Percentiles rank a stretch among this genome's conserved stretches.
phyloP scores from a whole-genome alignment of 2,329 filamentous ascomycete genomes.

The Talaromyces marneffei region DNA sequence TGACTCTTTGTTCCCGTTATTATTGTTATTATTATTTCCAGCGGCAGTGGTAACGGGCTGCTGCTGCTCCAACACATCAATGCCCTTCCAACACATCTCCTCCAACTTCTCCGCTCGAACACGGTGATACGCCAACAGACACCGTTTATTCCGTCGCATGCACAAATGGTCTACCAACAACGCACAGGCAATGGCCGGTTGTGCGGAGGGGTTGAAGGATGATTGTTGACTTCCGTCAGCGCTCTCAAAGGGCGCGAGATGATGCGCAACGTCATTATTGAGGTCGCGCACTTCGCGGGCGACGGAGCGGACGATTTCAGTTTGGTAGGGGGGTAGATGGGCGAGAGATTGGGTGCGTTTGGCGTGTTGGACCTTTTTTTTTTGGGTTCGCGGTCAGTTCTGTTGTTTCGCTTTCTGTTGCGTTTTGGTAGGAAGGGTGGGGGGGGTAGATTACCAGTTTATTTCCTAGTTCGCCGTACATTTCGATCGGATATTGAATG shows the following conservation, averaged over 20 bases:
- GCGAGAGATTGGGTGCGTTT: conserved; percentile 85
- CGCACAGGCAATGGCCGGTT: conserved; percentile 79
- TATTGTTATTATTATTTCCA: neutral
- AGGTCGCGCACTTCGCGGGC: conserved; percentile 90
- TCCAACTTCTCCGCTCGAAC: conserved; percentile 87
- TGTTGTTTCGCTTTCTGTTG: neutral
- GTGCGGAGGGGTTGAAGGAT: conserved; percentile 70
- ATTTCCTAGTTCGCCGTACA: conserved; percentile 85
- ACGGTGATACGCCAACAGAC: conserved; percentile 87
- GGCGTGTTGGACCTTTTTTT: conserved; percentile 75
- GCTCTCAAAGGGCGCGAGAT: conserved; percentile 76
- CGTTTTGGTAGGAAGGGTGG: neutral
- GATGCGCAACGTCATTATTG: conserved; percentile 72
- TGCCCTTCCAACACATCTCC: conserved; percentile 85
- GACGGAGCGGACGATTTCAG: conserved; percentile 80
- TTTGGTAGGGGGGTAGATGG: conserved; percentile 84
- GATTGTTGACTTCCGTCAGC: conserved; percentile 32
- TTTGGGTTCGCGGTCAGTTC: neutral
- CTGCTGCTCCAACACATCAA: conserved; percentile 68
- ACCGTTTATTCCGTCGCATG: conserved; percentile 94
- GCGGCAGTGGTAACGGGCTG: conserved; percentile 42
- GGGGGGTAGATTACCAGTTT: conserved; percentile 60
- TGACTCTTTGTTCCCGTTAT: neutral
- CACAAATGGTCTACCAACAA: conserved; percentile 89
- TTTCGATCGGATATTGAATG: conserved; percentile 30